Percentiles rank a stretch among this genome's conserved stretches.
Evolutionary conservation across 345 rosid genomes (phyloP).

Genomic region (Gossypium turneri): DNA sequence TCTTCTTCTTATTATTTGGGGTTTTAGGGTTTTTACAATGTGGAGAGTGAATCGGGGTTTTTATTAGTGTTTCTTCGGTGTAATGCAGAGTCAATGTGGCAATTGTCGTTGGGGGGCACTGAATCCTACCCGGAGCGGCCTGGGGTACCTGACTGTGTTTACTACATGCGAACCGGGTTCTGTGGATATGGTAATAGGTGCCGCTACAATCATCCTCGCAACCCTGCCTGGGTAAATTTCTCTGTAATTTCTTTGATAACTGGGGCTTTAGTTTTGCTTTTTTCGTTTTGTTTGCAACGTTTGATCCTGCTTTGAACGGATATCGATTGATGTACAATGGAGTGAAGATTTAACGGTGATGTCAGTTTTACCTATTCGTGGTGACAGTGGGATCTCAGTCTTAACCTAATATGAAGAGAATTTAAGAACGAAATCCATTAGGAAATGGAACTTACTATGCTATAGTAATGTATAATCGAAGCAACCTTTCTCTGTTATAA

Average conservation of each 20-base stretch:
- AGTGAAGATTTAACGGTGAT: not conserved
- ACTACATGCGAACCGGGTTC: slow-evolving; percentile 86
- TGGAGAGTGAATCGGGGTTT: slow-evolving; percentile 32
- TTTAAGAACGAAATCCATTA: not conserved
- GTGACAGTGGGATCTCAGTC: not conserved
- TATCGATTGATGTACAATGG: no score
- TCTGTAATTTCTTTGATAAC: not conserved
- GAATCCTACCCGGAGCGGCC: slow-evolving; percentile 78
- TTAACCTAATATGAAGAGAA: not conserved
- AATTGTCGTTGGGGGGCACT: slow-evolving; percentile 44
- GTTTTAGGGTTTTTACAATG: slow-evolving; percentile 31
- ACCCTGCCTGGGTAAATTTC: slow-evolving; percentile 69
- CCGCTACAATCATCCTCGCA: slow-evolving; percentile 92
- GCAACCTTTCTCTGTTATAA: not conserved
- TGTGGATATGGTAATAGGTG: slow-evolving; percentile 83
- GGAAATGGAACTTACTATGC: not conserved
- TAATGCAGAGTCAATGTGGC: slow-evolving; percentile 78
- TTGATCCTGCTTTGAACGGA: no score
- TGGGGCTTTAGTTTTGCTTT: not conserved
- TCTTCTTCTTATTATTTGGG: not conserved
- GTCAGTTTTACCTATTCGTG: not conserved
- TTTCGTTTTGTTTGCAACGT: not conserved
- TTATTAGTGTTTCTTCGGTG: slow-evolving; percentile 12
- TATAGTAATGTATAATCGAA: not conserved
- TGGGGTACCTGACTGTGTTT: slow-evolving; percentile 80